Evolutionary conservation across 352 stramenopile species (phyloP), one percentile per base, ranked within the genome.

Genomic region (Globisporangium camurandrum): DNA sequence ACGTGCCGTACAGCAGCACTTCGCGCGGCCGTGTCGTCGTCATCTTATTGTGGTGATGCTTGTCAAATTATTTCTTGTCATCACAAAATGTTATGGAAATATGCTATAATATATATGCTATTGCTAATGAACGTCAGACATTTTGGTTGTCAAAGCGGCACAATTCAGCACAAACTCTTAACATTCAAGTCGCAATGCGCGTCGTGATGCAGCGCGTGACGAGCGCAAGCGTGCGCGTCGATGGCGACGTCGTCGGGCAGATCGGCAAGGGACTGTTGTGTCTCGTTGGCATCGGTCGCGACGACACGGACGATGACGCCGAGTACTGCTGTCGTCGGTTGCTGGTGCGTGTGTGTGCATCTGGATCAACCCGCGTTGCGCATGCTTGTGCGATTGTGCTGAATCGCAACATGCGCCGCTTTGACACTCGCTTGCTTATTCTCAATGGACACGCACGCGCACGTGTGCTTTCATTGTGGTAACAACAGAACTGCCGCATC

Each of bases 1-100:
- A 95, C 53, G 72, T 79, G 47, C 85, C 85, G 46, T 88, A 95
- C 10, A 95, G 65, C 51, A 95, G 62, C 51, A 95, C 77, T 33
- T 80, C 58, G 16, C 57, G 52, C 33, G 17, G 16, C 31, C 26
- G 56, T 34, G 24, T 46, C 43, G 30, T 44, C 38, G 23, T 51
- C 31, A 20, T 49, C 12, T 43, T 16, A 9, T 41, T 17, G 33
- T 22, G n/a, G 34, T 16, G 23, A 40, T 6, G 42, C 31, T 54
- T 46, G 20, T n/a, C n/a, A 38, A n/a, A 34, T 8, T 34, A 34
- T 34, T 8, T 34, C 12, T 14, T 34, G 9, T 34, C 30, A 34
- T 14, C 12, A 34, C 12, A 14, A 12, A 34, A 34, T 12, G 30
- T 14, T 14, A 36, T 12, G 12, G 12, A 36, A 36, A 12, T 36